Percentiles rank a stretch among this genome's conserved stretches.
Conservation (phyloP, 148 eudicot species). For the Dianthus caryophyllus region DNA sequence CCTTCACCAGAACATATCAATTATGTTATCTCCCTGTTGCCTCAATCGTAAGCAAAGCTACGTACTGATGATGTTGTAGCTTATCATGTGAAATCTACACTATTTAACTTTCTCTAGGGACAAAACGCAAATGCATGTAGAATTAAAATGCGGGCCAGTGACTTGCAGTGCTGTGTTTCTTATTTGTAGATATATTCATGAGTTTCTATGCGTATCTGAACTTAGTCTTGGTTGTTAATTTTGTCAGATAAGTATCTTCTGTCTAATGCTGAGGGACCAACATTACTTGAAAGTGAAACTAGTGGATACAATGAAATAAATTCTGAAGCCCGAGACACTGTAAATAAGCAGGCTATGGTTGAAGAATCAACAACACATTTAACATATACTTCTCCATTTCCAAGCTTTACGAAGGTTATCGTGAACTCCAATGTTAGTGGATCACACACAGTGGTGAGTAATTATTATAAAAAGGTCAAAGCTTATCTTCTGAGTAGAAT, state of each 20-base stretch:
- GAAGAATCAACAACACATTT: constrained; percentile 48
- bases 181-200: background rate
- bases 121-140: background rate
- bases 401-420: constrained; percentile 70
- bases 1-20: background rate
- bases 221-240: constrained; percentile 3
- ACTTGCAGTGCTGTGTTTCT: background rate
- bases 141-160: background rate
- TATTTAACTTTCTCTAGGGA: background rate
- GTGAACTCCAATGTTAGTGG: constrained; percentile 63
- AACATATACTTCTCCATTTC: constrained; percentile 58
- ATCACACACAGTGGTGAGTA: constrained; percentile 63
- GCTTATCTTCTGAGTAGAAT: background rate
- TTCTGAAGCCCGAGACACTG: constrained; percentile 4
- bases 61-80: background rate
- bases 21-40: background rate
- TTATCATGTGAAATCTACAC: background rate
- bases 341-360: constrained; percentile 31
- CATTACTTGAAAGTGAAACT: constrained; percentile 13
- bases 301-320: constrained; percentile 7
- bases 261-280: constrained; percentile 16
- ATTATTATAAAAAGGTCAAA: background rate
- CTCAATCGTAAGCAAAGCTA: background rate
- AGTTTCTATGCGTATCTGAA: background rate
- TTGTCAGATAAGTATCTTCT: constrained; percentile 20